Base-by-base conservation (phyloP, 495 filamentous ascomycete genomes). In the Talaromyces nanjingensis region DNA sequence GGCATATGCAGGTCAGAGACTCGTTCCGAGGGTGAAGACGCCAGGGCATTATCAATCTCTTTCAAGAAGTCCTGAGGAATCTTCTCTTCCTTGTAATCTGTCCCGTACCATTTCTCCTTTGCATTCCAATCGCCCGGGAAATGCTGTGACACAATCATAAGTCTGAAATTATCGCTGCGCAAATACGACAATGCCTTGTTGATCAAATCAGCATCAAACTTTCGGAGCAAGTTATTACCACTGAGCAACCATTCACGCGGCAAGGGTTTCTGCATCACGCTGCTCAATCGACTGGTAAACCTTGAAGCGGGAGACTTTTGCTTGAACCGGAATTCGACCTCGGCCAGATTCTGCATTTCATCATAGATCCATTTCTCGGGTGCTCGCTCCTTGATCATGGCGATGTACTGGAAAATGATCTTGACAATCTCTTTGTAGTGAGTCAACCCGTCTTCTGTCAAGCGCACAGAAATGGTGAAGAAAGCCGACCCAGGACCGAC, bases 51-150 rank as follows among this genome's bases (percentile, higher is more conserved):
- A 52, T 81, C 77, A 62, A 98, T 83, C 49, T 88, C 84, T 3
- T 77, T 73, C 70, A 94, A 76, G 69, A 96, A 89, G 22, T 91
- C 85, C 39, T 83, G 68, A 2, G 92, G 89, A 54, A 99, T 91
- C 71, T 88, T 88, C 72, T 96, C 90, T 31, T 85, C 80, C 65
- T 85, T 89, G 76, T 97, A 96, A 69, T 97, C 93, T 5, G 94
- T 99, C 20, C 93, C 93, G 66, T 99, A 99, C 96, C 96, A 99
- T 74, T 91, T 90, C 77, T 99, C 94, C 70, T 89, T 92, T 66
- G 89, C 74, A 60, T 96, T 86, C 87, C 91, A 93, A n/a, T 86
- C 83, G 1, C 90, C 91, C 0, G 92, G 92, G 65, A 87, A 89
- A 14, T 91, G 84, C 71, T 91, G 89, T 33, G 90, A 90, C 33